A percentile compares a stretch with the other conserved stretches of the same genome.
These are phyloP conservation scores for Metarhizium guizhouense DNA, from an alignment of 2,329 filamentous ascomycete genomes.

Conservation along the genomic window DNA sequence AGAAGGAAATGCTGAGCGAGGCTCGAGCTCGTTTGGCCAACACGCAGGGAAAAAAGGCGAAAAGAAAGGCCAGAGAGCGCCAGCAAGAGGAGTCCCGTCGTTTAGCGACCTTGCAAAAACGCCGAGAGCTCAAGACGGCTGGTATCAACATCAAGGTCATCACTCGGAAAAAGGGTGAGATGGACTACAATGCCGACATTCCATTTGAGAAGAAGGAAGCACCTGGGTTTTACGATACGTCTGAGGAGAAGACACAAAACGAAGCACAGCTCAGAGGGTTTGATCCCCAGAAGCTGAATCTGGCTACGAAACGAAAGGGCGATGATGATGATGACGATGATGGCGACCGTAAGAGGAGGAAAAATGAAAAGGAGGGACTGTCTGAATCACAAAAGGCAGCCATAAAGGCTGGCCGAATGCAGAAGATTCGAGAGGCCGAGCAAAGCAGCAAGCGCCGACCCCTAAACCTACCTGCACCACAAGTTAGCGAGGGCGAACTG, in stretches of 20 bases:
- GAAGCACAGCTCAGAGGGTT: constrained; percentile 78
- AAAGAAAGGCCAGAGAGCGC: constrained; percentile 90
- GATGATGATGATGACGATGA: constrained; percentile 81
- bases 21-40: constrained; percentile 93
- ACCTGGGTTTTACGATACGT: constrained; percentile 86
- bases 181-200: constrained; percentile 99
- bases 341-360: constrained; percentile 74
- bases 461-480: constrained; percentile 77
- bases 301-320: constrained; percentile 86
- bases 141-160: constrained; percentile 97
- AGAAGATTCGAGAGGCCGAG: constrained; percentile 91
- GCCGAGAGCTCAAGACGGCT: constrained; percentile 90
- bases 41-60: constrained; percentile 98
- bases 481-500: constrained; percentile 85
- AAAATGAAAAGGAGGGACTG: constrained; percentile 76
- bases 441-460: constrained; percentile 87
- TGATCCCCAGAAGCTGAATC: constrained; percentile 85
- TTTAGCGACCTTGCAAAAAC: constrained; percentile 85
- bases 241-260: constrained; percentile 71
- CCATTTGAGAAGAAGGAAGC: constrained; percentile 91
- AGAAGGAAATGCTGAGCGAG: constrained; percentile 99
- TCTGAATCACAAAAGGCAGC: constrained; percentile 77
- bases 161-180: constrained; percentile 87
- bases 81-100: constrained; percentile 92
- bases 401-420: constrained; percentile 85